Conservation (phyloP, 495 filamentous ascomycete genomes). For the Aspergillus indologenus region DNA sequence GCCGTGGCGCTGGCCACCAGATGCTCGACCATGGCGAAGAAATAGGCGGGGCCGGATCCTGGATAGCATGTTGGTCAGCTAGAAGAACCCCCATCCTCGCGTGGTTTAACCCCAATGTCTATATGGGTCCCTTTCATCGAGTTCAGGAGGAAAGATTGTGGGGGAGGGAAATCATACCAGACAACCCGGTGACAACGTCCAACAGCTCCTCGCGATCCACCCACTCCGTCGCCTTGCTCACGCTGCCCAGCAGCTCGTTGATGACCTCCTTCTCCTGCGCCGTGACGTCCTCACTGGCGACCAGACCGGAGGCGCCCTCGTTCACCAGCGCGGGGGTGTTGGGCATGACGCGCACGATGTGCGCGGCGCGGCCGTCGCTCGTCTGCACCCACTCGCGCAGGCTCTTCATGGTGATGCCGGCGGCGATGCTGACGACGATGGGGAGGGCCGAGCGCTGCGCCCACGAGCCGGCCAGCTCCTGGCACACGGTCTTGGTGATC, state of each 20-base stretch:
- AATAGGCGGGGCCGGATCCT: slow-evolving; percentile 45
- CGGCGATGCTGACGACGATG: slow-evolving; percentile 42
- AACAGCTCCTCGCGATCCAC: slow-evolving; percentile 40
- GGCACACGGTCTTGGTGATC: slow-evolving; percentile 82
- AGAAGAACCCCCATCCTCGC: background rate
- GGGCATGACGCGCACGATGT: slow-evolving; percentile 42
- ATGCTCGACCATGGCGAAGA: slow-evolving; percentile 47
- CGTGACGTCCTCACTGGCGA: slow-evolving; percentile 31
- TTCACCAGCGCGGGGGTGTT: slow-evolving; percentile 41
- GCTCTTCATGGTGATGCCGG: slow-evolving; percentile 39
- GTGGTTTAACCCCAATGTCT: no score
- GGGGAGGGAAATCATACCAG: slow-evolving; percentile 26
- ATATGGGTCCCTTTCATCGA: no score
- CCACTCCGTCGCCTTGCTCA: slow-evolving; percentile 42
- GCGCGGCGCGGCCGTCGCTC: slow-evolving; percentile 24
- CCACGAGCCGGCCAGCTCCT: slow-evolving; percentile 84
- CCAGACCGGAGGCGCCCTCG: slow-evolving; percentile 37
- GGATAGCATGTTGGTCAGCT: background rate
- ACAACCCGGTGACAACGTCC: slow-evolving; percentile 42
- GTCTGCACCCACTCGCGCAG: slow-evolving; percentile 33
- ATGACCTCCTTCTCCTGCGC: slow-evolving; percentile 36
- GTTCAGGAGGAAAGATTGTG: no score
- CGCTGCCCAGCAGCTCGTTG: slow-evolving; percentile 31
- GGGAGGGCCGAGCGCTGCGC: slow-evolving; percentile 65
- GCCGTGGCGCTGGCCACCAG: slow-evolving; percentile 37